A percentile compares a stretch with the other conserved stretches of the same genome.
Evolutionary conservation across 1,139 yeast genomes (phyloP).

Genomic region (Kurtzmaniella natalensis): DNA sequence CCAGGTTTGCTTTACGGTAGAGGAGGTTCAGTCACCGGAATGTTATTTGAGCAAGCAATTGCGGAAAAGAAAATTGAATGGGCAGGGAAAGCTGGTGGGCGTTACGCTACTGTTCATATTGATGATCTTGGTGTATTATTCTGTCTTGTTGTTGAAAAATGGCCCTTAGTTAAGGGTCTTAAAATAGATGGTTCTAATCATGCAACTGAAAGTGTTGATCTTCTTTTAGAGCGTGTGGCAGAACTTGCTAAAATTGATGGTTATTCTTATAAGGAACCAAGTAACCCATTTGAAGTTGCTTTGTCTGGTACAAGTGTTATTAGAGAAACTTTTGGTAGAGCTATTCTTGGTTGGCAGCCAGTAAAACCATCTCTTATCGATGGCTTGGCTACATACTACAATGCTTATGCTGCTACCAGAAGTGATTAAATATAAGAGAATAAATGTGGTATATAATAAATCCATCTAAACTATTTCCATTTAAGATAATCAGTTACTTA

Average conservation of each 20-base stretch:
- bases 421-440: neutral
- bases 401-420: neutral
- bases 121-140: slow-evolving; percentile 5
- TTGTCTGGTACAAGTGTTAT: slow-evolving; percentile 6
- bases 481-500: too few species aligned
- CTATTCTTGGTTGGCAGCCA: slow-evolving; percentile 6
- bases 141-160: slow-evolving; percentile 6
- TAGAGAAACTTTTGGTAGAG: slow-evolving; percentile 4
- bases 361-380: slow-evolving; percentile 6
- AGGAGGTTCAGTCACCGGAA: slow-evolving; percentile 4
- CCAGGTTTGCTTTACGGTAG: slow-evolving; percentile 7
- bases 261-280: slow-evolving; percentile 3
- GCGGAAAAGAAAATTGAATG: slow-evolving; percentile 3
- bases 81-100: slow-evolving; percentile 5
- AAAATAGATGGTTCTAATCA: slow-evolving; percentile 5
- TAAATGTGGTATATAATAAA: too few species aligned
- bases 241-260: slow-evolving; percentile 2
- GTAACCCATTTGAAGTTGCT: slow-evolving; percentile 4
- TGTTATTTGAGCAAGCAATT: slow-evolving; percentile 5
- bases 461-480: too few species aligned
- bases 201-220: slow-evolving; percentile 6
- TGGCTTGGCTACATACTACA: slow-evolving; percentile 5
- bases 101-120: slow-evolving; percentile 7
- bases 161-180: slow-evolving; percentile 5
- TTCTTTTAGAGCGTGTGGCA: slow-evolving; percentile 2